Evolutionary conservation across 148 eudicot genomes (phyloP), one percentile per base, ranked within the genome.

Genomic region (Salicornia ramosissima): DNA sequence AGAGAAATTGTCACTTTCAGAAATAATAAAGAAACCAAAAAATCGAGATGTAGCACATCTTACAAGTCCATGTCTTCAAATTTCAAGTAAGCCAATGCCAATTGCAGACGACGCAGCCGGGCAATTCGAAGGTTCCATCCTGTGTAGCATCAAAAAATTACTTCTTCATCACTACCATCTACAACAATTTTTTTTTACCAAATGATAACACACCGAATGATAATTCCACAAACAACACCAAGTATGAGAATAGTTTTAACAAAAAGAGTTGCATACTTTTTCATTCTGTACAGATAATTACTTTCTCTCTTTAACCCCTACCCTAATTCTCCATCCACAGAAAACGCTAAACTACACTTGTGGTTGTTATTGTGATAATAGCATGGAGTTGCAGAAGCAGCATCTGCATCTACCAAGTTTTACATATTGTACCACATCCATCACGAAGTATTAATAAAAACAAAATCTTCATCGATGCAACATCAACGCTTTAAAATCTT

Each of bases 21-120:
- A 49, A n/a, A 67, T 33, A 15, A 70, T 43, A 70, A 18, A 74
- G 16, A 42, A 5, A 72, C 26, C 50, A 28, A 30, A 10, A 33
- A 42, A 24, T 63, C 62, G 68, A 59, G 21, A 71, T 59, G 47
- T 7, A 31, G 45, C 67, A 64, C 51, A 78, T 72, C 96, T 85
- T 87, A 93, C 98, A 72, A 83, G 76, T 90, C 95, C 74, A 90
- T 83, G 77, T 88, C 98, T 65, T 85, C 92, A 78, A 88, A 90
- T 59, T 83, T 87, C 68, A 87, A 81, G 85, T 90, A 90, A 73
- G 82, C 75, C 86, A 93, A 83, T 42, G 92, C 86, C 84, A 93
- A 72, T 81, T 93, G 90, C 83, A 93, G 81, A 63, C 80, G 90
- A 43, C 98, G 91, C 50, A 90, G 78, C 71, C 98, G 89, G 65